These are phyloP conservation scores for Paxillus rubicundulus DNA, from an alignment of 768 basidiomycete genomes.

Conservation along the genomic window DNA sequence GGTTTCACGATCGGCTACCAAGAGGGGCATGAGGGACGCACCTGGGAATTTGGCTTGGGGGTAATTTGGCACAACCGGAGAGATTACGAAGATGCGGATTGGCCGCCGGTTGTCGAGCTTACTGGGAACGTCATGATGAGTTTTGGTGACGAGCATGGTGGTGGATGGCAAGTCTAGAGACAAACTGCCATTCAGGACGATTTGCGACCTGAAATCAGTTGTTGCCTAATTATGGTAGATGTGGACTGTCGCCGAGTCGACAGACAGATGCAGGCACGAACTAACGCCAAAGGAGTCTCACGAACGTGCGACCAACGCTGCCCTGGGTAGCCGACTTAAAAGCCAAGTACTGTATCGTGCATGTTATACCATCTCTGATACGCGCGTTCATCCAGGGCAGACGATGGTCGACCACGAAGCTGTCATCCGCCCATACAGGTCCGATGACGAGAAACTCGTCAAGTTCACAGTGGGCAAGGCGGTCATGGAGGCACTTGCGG, in stretches of 20 bases:
- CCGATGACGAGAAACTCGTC: constrained; percentile 57
- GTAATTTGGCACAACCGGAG: constrained; percentile 76
- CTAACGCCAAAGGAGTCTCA: no score
- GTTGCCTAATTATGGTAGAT: no score
- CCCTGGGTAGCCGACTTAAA: no score
- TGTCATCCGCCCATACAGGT: constrained; percentile 50
- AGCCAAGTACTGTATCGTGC: no score
- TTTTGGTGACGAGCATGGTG: constrained; percentile 80
- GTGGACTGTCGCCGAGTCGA: no score
- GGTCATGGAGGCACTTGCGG: constrained; percentile 63
- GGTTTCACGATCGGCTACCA: not conserved
- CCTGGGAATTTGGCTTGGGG: constrained; percentile 92
- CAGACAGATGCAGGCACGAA: no score
- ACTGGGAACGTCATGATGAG: constrained; percentile 73
- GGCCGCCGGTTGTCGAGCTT: constrained; percentile 61
- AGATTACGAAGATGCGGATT: constrained; percentile 80
- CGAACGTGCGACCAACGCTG: no score
- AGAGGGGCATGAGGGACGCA: constrained; percentile 19
- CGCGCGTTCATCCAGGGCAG: not conserved
- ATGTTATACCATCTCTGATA: not conserved
- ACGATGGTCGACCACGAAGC: constrained; percentile 43
- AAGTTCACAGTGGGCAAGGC: constrained; percentile 64
- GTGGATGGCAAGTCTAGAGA: not conserved
- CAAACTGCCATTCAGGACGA: no score
- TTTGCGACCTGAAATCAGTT: no score